These are phyloP conservation scores for Lactarius indigo DNA, from an alignment of 768 basidiomycete genomes.

Conservation along the genomic window DNA sequence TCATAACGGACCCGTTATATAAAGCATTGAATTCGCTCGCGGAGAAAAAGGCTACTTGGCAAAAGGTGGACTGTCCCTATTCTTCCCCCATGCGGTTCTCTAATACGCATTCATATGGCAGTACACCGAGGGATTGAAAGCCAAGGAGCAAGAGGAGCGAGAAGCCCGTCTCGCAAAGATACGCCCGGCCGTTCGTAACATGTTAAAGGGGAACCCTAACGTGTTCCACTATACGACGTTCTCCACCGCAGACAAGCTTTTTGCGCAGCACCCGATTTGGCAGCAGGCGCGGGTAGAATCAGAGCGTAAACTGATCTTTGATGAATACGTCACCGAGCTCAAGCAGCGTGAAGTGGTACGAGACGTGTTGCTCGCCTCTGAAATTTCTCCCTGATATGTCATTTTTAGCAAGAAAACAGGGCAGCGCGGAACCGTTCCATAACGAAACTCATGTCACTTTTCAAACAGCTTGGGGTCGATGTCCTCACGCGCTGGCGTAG, in stretches of 20 bases:
- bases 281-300: constrained; percentile 78
- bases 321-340: constrained; percentile 85
- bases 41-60: constrained; percentile 92
- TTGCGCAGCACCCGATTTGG: constrained; percentile 89
- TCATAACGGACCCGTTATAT: constrained; percentile 97
- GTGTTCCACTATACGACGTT: constrained; percentile 93
- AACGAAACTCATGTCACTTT: constrained; percentile 75
- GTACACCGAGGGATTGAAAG: constrained; percentile 75
- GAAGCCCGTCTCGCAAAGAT: constrained; percentile 80
- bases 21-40: constrained; percentile 90
- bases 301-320: constrained; percentile 84
- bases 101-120: constrained; percentile 31
- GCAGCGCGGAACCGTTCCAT: constrained; percentile 76
- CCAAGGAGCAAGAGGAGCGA: constrained; percentile 82
- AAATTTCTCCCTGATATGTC: constrained; percentile 9
- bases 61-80: constrained; percentile 61
- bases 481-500: constrained; percentile 92
- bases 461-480: constrained; percentile 85
- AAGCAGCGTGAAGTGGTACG: constrained; percentile 86
- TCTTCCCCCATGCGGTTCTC: constrained; percentile 10
- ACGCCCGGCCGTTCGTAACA: constrained; percentile 80
- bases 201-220: constrained; percentile 82
- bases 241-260: constrained; percentile 80
- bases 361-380: constrained; percentile 22
- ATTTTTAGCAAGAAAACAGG: constrained; percentile 68